Evolutionary conservation across 75 land plant genomes (phyloP), one percentile per base, ranked within the genome.

Genomic region (Pinus tabuliformis): DNA sequence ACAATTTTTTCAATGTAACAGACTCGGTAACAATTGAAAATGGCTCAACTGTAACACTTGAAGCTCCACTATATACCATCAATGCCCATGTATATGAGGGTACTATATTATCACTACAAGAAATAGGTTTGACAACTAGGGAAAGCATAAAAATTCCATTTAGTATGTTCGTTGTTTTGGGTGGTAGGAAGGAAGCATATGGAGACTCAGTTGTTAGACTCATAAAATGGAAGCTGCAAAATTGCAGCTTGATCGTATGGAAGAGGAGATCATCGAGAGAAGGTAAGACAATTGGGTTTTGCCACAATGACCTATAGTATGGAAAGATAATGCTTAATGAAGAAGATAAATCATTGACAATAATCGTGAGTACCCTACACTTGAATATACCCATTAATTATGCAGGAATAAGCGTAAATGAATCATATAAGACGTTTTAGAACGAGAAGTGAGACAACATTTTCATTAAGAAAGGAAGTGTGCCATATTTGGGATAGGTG

Each of bases 281-380:
- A 26, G 66, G 59, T 22, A 54, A 81, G 20, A 63, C 30, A 56
- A 59, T 86, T 70, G 86, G 88, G 9, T 86, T 86, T 75, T 84
- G 86, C 68, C 88, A 86, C 75, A 86, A 86, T 74, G 88, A 86
- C 54, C 66, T 86, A 36, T 86, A 86, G 33, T 86, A 86, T 71
- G 88, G 88, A 63, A 86, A 86, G 24, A 77, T 86, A 59, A 84
- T 86, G 86, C 33, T 79, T 56, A 76, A 81, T 59, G 78, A 83
- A 60, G 75, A 77, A 73, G 82, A 87, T 8, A 82, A 56, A 61
- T 77, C 71, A 7, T 76, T 91, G 33, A 91, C 93, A 6, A 65
- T 91, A 56, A 91, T 89, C n/a, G 88, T 89, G 42, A 83, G 91
- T 79, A 49, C 17, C 3, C n/a, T 6, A 33, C 37, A 16, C 42